Base-by-base conservation (phyloP, 352 stramenopile species). In the Phytophthora megakarya region DNA sequence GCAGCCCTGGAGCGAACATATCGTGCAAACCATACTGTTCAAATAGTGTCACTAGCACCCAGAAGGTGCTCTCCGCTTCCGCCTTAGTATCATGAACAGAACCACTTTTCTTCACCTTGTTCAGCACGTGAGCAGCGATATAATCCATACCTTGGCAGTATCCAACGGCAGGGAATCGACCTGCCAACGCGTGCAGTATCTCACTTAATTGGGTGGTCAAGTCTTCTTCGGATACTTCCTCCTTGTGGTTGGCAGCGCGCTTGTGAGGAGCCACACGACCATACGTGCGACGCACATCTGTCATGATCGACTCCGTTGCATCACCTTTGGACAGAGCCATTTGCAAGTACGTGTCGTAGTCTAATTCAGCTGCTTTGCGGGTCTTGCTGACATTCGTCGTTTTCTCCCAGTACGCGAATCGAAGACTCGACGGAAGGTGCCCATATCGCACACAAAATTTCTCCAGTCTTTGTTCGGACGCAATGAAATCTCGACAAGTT, bases 71-170 rank as follows among this genome's bases (percentile, higher is more conserved):
- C 65, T 93, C 86, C 5, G 88, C 83, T 69, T 95, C 82, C 1
- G 61, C 61, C 25, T 74, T 73, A 3, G 73, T 77, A 28, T 86
- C 72, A 13, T 35, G 42, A 11, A 32, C 54, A 45, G 25, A 44
- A 10, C 63, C 83, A 42, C 77, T 82, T 47, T 83, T 88, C 72
- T 93, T 95, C 18, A 93, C 84, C 22, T 92, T 81, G 57, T 94
- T 81, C 11, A 95, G 65, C 10, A 96, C 67, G 21, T 93, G 83
- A 13, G 86, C 87, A 13, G 84, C 81, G 54, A 96, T 90, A 61
- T 96, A 96, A 50, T 96, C 87, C 85, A 96, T 94, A 28, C 87
- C 87, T 63, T 96, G 87, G 53, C 87, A 96, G 58, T 96, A 96
- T 5, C 87, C 87, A 9, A 96, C 87, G 22, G 88, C 80, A 15